Base-by-base conservation (phyloP, 441 rosid genomes). In the Euphorbia celastroides region DNA sequence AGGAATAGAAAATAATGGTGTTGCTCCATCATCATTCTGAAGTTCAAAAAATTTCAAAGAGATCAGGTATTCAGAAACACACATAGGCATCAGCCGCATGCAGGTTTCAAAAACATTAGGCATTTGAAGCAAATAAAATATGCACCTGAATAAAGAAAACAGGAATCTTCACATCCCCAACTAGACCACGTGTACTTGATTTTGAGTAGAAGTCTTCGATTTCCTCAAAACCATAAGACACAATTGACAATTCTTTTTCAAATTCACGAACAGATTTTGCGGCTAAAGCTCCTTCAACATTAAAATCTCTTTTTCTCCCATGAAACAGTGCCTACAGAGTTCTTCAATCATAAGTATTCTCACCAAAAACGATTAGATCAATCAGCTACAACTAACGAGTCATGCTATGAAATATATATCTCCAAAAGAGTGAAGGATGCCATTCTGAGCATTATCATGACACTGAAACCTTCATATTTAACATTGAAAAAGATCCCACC, bases 141-240 rank as follows among this genome's bases (percentile, higher is more conserved):
- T 65, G 64, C 72, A 94, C 99, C 96, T 94, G 98, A 72, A 94
- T 87, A 73, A 84, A 94, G 59, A 94, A 96, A 77, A 92, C 84
- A 12, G 99, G 99, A 80, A 94, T 78, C 87, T 90, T 92, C 71
- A 94, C 81, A 73, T 88, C 79, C 73, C 88, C 89, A 75, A 90
- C 84, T 67, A 85, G 73, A 75, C 67, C 74, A 44, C 84, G 79
- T 22, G 98, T 89, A 74, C 97, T 89, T 65, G 87, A 86, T 64
- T 84, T 74, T 19, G 86, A 84, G 80, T 94, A 94, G 81, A 89
- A 92, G 55, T 92, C 93, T 74, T 87, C 94, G 61, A 94, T 57
- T 72, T 82, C 81, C 76, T 84, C 88, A 78, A 82, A 92, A 64
- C 98, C 99, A 77, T 87, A 79, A 48, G 96, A 72, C 59, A 88